These are phyloP conservation scores for Cryptococcus maquisensis DNA, from an alignment of 1,284 basidiomycete species.

Conservation along the genomic window DNA sequence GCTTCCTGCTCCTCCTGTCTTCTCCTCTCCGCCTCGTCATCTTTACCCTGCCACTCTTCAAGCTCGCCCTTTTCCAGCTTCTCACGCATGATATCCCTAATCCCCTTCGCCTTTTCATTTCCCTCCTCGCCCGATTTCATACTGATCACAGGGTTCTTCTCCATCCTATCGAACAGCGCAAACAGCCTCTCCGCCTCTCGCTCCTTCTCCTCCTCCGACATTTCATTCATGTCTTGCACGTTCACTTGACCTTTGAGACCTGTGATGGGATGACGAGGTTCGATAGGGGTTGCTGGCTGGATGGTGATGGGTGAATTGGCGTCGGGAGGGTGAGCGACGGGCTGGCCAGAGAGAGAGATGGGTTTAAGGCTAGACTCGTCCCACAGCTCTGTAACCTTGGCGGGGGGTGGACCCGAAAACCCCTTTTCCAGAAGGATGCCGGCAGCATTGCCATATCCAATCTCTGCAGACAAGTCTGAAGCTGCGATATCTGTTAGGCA, in stretches of 20 bases:
- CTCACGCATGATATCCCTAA: constrained; percentile 29
- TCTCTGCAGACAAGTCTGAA: constrained; percentile 61
- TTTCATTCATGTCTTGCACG: constrained; percentile 49
- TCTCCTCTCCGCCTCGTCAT: constrained; percentile 21
- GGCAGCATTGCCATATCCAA: constrained; percentile 89
- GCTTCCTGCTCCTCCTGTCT: constrained; percentile 23
- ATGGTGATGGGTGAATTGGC: constrained; percentile 49
- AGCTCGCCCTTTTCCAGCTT: constrained; percentile 26
- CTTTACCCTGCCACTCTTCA: constrained; percentile 21
- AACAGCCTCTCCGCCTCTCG: constrained; percentile 83
- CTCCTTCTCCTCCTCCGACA: constrained; percentile 91
- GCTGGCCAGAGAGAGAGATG: constrained; percentile 1
- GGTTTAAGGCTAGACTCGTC: not conserved
- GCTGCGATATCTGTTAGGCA: constrained; percentile 51
- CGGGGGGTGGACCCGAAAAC: constrained; percentile 58
- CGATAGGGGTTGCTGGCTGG: not conserved
- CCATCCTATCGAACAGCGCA: constrained; percentile 79
- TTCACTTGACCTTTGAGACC: constrained; percentile 8
- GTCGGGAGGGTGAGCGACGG: constrained; percentile 78
- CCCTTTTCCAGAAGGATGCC: constrained; percentile 88
- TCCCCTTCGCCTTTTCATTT: constrained; percentile 47
- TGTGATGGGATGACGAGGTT: constrained; percentile 27
- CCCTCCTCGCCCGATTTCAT: constrained; percentile 55
- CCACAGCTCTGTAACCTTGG: constrained; percentile 49
- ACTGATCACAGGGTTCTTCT: constrained; percentile 56